These are phyloP conservation scores for Nymphaea thermarum DNA, from an alignment of 164 flowering plant genomes.

Conservation along the genomic window DNA sequence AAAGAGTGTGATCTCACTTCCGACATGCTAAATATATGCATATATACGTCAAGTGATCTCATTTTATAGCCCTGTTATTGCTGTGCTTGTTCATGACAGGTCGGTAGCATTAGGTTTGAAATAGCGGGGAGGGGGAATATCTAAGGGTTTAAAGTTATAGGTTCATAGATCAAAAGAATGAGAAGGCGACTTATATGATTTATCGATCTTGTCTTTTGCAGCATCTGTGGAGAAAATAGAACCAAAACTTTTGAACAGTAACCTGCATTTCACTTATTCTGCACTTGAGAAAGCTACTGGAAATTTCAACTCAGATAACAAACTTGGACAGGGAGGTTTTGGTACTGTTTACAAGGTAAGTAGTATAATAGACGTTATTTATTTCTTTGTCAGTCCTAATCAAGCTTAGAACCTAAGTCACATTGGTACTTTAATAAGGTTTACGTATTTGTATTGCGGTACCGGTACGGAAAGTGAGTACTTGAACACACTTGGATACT, in stretches of 20 bases:
- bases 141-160: no score
- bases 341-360: constrained; percentile 52
- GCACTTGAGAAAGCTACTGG: constrained; percentile 52
- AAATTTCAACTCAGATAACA: constrained; percentile 22
- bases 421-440: not conserved
- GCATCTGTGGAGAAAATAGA: constrained; percentile 37
- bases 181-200: no score
- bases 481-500: not conserved
- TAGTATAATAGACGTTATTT: not conserved
- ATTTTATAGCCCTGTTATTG: no score
- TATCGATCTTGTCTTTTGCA: not conserved
- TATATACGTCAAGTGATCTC: no score
- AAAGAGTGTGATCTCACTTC: no score
- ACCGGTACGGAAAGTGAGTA: not conserved
- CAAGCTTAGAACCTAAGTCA: no score
- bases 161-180: no score
- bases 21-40: no score
- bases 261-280: constrained; percentile 49
- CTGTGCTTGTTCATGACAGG: no score
- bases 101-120: no score
- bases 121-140: no score
- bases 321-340: constrained; percentile 58
- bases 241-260: constrained; percentile 30
- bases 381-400: no score
- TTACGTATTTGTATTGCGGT: not conserved